These are phyloP conservation scores for Fusarium chuoi DNA, from an alignment of 2,329 filamentous ascomycete genomes.

Conservation along the genomic window DNA sequence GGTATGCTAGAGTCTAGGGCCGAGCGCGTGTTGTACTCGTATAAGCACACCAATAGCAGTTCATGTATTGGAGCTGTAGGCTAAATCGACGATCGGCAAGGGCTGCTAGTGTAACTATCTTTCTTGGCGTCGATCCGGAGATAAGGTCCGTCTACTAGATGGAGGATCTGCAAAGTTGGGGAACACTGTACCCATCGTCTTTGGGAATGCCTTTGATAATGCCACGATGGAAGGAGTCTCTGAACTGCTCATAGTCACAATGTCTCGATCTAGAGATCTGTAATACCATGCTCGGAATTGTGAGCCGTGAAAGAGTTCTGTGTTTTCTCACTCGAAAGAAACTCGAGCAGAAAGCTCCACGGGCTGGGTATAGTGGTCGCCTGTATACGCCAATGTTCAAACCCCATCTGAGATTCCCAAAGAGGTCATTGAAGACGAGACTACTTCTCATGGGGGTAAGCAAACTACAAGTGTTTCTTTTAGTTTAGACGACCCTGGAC, in stretches of 20 bases:
- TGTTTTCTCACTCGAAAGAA: too few relatives aligned
- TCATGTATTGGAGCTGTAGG: not conserved
- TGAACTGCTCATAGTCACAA: not conserved
- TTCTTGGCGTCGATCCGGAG: not conserved
- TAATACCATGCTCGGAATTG: not conserved
- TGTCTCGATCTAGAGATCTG: not conserved
- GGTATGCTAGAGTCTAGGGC: not conserved
- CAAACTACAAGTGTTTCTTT: not conserved
- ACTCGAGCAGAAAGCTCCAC: not conserved
- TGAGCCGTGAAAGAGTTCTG: not conserved
- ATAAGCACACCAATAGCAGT: not conserved
- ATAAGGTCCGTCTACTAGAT: too few relatives aligned
- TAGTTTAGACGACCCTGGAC: not conserved
- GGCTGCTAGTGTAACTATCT: not conserved
- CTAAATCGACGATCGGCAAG: not conserved
- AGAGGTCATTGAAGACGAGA: not conserved
- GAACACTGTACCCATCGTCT: not conserved
- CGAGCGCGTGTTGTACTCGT: not conserved
- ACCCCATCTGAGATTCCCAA: not conserved
- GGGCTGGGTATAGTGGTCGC: too few relatives aligned
- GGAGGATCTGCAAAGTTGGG: not conserved
- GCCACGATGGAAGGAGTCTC: not conserved
- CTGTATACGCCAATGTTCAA: too few relatives aligned
- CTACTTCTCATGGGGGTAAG: not conserved
- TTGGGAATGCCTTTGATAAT: not conserved